These are phyloP conservation scores for Sanghuangporus weigelae DNA, from an alignment of 1,284 basidiomycete genomes.

Conservation along the genomic window DNA sequence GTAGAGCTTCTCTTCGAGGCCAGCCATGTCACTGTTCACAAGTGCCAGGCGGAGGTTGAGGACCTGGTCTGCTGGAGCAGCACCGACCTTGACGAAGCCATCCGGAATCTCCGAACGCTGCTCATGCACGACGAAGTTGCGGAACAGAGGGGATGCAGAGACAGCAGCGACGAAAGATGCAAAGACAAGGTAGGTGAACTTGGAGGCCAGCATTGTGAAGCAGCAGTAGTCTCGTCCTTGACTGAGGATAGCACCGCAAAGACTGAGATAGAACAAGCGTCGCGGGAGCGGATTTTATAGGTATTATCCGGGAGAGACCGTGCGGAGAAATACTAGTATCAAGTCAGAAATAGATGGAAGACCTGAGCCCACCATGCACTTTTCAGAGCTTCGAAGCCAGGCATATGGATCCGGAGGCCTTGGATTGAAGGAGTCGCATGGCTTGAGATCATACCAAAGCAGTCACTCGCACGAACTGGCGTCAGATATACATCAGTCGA, in stretches of 20 bases:
- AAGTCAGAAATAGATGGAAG: neutral
- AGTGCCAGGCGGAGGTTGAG: conserved; percentile 25
- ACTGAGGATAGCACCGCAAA: neutral
- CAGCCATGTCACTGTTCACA: conserved; percentile 21
- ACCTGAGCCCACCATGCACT: neutral
- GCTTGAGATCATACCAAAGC: neutral
- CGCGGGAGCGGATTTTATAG: neutral
- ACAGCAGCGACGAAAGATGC: conserved; percentile 11
- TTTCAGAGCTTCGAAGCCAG: neutral
- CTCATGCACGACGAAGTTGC: conserved; percentile 23
- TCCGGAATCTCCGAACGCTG: conserved; percentile 19
- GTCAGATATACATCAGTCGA: neutral
- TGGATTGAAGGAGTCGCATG: neutral
- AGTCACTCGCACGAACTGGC: neutral
- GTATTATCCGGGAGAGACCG: neutral
- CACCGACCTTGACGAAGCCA: conserved; percentile 22
- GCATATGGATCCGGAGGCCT: neutral
- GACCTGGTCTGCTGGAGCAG: conserved; percentile 20
- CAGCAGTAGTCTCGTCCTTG: neutral
- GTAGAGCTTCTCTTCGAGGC: conserved; percentile 23
- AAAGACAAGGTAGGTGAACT: conserved; percentile 10
- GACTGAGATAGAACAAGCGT: neutral
- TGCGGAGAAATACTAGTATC: neutral
- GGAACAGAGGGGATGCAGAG: conserved; percentile 12
- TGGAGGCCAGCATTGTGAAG: conserved; percentile 1